Conservation (phyloP, 2,329 filamentous ascomycete species). For the Tothia fuscella region DNA sequence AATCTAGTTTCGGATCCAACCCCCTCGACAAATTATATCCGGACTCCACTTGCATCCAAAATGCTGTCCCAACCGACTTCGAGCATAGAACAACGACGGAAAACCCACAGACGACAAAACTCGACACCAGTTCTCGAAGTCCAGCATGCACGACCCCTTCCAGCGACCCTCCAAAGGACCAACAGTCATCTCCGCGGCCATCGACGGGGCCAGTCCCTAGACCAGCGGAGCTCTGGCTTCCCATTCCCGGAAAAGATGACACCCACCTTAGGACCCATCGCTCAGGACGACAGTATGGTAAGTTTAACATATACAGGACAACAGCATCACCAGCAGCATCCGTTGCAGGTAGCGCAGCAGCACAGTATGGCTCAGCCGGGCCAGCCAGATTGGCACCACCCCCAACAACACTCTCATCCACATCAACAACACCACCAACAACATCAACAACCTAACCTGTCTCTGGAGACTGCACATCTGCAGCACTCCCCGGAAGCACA, state of each 20-base stretch:
- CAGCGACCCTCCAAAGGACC: constrained; percentile 42
- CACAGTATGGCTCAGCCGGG: constrained; percentile 74
- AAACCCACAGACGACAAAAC: constrained; percentile 74
- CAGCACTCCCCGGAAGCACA: constrained; percentile 3
- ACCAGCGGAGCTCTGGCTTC: constrained; percentile 54
- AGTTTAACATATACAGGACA: constrained; percentile 24
- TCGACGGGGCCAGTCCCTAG: constrained; percentile 74
- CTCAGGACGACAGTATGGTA: constrained; percentile 40
- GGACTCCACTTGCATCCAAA: constrained; percentile 55
- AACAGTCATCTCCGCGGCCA: constrained; percentile 36
- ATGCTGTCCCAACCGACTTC: constrained; percentile 67
- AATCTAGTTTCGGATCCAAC: constrained; percentile 26
- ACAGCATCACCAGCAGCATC: constrained; percentile 57
- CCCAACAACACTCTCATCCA: constrained; percentile 1
- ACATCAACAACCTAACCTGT: constrained; percentile 5
- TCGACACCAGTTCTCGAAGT: constrained; percentile 75
- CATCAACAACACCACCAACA: background rate
- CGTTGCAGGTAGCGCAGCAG: constrained; percentile 83
- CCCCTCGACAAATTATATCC: too few relatives aligned
- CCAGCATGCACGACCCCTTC: constrained; percentile 56
- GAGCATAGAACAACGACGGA: constrained; percentile 61
- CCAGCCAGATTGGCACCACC: constrained; percentile 2
- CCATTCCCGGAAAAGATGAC: constrained; percentile 32
- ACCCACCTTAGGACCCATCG: constrained; percentile 19
- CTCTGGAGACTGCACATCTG: constrained; percentile 6